A percentile compares a stretch with the other conserved stretches of the same genome.
Evolutionary conservation across 31 red algal genomes (phyloP).

Genomic region (Endocladia muricata): DNA sequence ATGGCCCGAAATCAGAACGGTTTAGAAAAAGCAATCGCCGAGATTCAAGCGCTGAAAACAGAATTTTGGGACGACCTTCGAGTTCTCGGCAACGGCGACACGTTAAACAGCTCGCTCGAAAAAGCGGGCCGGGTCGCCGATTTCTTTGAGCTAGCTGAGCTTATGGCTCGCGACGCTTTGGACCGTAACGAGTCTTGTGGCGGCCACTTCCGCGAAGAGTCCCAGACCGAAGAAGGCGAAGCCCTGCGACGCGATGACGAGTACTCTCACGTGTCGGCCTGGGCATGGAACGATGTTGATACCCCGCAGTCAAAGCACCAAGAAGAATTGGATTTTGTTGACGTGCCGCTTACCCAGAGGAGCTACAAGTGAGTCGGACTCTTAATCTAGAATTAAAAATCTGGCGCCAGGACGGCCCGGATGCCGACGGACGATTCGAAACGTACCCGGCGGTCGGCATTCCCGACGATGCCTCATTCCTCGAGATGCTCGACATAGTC

Average conservation of each 20-base stretch:
- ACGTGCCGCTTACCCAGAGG: neutral
- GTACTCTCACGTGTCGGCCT: neutral
- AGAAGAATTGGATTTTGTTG: neutral
- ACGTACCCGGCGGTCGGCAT: neutral
- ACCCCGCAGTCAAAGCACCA: neutral
- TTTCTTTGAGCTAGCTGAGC: slow-evolving; percentile 1
- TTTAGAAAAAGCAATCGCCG: neutral
- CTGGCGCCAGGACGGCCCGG: slow-evolving; percentile 1
- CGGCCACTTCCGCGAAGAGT: neutral
- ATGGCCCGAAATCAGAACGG: neutral
- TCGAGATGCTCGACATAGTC: slow-evolving; percentile 21
- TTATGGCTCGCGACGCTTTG: slow-evolving; percentile 1
- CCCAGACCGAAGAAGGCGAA: slow-evolving; percentile 2
- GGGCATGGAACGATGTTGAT: neutral
- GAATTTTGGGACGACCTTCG: neutral
- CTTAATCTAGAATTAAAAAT: too few relatives aligned
- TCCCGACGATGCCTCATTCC: neutral
- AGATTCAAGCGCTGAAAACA: neutral
- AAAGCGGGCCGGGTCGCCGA: slow-evolving; percentile 6
- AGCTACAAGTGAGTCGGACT: slow-evolving; percentile 11
- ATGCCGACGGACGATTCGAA: neutral
- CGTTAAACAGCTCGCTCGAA: neutral
- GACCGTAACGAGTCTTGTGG: slow-evolving; percentile 8
- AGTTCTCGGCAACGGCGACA: neutral
- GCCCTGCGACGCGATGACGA: neutral